These are phyloP conservation scores for Botrytis galanthina DNA, from an alignment of 2,329 filamentous ascomycete genomes.

Conservation along the genomic window DNA sequence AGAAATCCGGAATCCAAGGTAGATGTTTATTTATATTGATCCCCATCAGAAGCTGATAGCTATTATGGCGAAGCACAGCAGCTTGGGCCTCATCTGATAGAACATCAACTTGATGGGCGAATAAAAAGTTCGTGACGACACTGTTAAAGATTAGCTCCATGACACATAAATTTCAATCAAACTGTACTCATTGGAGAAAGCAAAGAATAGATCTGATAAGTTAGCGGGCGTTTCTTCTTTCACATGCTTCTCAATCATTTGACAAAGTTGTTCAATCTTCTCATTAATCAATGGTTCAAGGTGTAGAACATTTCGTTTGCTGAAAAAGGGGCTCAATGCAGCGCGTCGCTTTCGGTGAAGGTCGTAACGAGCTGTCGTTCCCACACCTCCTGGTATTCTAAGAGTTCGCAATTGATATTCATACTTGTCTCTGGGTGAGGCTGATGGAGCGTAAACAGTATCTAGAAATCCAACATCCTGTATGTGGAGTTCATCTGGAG, in stretches of 20 bases:
- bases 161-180: not conserved
- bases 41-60: conserved; percentile 17
- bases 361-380: not conserved
- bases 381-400: not conserved
- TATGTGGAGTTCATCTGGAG: not conserved
- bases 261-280: not conserved
- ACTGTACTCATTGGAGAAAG: not conserved
- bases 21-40: conserved; percentile 22
- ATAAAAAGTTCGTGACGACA: conserved; percentile 22
- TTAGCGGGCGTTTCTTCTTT: not conserved
- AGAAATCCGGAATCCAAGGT: conserved; percentile 20
- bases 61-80: conserved; percentile 19
- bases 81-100: conserved; percentile 20
- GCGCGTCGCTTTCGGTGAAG: not conserved
- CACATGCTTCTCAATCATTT: not conserved
- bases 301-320: not conserved
- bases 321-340: not conserved
- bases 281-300: not conserved
- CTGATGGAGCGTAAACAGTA: not conserved
- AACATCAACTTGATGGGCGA: conserved; percentile 21
- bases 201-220: not conserved
- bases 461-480: not conserved
- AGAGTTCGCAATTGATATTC: not conserved
- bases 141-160: not conserved
- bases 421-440: not conserved